A percentile compares a stretch with the other conserved stretches of the same genome.
phyloP scores from a whole-genome alignment of 768 basidiomycete genomes.

The Kwoniella sp. region DNA sequence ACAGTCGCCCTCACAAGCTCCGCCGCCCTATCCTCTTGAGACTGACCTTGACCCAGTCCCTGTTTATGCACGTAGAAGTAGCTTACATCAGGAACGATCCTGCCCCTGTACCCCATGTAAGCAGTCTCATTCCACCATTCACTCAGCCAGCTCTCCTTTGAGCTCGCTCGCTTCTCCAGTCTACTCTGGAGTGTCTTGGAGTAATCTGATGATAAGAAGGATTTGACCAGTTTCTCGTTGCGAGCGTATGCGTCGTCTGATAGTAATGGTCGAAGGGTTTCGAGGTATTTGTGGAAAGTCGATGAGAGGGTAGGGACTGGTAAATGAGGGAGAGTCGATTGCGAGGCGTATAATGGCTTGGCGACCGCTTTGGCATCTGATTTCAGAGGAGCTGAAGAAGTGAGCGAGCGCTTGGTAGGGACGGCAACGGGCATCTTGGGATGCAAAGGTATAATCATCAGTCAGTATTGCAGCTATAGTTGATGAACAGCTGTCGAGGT shows the following conservation, averaged over 20 bases:
- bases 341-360: constrained; percentile 68
- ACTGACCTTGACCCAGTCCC: constrained; percentile 58
- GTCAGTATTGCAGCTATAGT: too few relatives aligned
- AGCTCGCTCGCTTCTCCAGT: constrained; percentile 70
- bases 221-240: constrained; percentile 65
- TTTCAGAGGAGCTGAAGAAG: constrained; percentile 11
- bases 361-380: constrained; percentile 3
- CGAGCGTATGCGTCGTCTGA: constrained; percentile 65
- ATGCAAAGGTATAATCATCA: too few relatives aligned
- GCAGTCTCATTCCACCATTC: constrained; percentile 99
- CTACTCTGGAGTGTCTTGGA: constrained; percentile 74
- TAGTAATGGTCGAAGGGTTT: constrained; percentile 76
- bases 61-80: constrained; percentile 91
- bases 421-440: constrained; percentile 13
- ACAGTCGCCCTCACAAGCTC: constrained; percentile 80
- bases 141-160: constrained; percentile 77
- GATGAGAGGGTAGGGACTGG: constrained; percentile 83
- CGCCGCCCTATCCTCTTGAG: constrained; percentile 75
- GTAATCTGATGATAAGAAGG: constrained; percentile 71
- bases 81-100: constrained; percentile 87
- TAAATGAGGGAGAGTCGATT: constrained; percentile 67
- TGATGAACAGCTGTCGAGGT: too few relatives aligned
- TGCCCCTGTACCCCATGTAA: constrained; percentile 83
- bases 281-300: constrained; percentile 85
- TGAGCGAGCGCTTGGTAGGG: constrained; percentile 4